Percentiles rank a stretch among this genome's conserved stretches.
These are phyloP conservation scores for Globisporangium lucens DNA, from an alignment of 352 stramenopile species.

Conservation along the genomic window DNA sequence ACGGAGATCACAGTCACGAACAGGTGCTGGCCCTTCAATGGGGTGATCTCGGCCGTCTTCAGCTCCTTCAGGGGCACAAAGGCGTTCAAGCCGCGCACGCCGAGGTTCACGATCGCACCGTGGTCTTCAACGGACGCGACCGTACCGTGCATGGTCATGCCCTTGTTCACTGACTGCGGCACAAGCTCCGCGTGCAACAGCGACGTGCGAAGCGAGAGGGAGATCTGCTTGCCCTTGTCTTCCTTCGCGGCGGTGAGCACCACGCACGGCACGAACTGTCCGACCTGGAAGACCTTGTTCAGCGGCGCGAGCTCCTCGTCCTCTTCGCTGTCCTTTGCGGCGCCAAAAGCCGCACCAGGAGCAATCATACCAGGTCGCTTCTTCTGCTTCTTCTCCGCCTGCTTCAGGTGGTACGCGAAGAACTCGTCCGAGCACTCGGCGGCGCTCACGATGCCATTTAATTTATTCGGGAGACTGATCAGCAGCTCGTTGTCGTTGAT, in stretches of 20 bases:
- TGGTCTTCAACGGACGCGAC: slow-evolving; percentile 93
- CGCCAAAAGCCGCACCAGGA: slow-evolving; percentile 9
- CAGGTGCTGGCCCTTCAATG: slow-evolving; percentile 60
- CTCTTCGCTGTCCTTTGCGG: slow-evolving; percentile 12
- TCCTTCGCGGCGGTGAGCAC: slow-evolving; percentile 73
- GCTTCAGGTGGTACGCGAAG: slow-evolving; percentile 27
- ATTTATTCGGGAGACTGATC: slow-evolving; percentile 91
- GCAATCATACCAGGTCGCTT: slow-evolving; percentile 19
- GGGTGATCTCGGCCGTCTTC: slow-evolving; percentile 22
- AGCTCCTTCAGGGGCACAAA: slow-evolving; percentile 83
- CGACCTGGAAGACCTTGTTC: slow-evolving; percentile 58
- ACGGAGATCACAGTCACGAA: slow-evolving; percentile 67
- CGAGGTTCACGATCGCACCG: slow-evolving; percentile 91
- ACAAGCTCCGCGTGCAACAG: slow-evolving; percentile 82
- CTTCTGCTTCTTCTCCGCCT: slow-evolving; percentile 18
- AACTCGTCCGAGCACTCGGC: slow-evolving; percentile 84
- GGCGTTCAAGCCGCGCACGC: slow-evolving; percentile 66
- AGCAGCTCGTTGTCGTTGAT: slow-evolving; percentile 82
- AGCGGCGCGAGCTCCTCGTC: slow-evolving; percentile 45
- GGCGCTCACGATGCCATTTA: slow-evolving; percentile 89
- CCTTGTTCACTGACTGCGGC: slow-evolving; percentile 59
- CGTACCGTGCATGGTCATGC: slow-evolving; percentile 77
- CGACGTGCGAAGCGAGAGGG: slow-evolving; percentile 85
- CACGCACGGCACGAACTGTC: slow-evolving; percentile 85
- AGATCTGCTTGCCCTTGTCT: slow-evolving; percentile 84